These are phyloP conservation scores for Pichia nanzhaoensis DNA, from an alignment of 805 yeast species.

Conservation along the genomic window DNA sequence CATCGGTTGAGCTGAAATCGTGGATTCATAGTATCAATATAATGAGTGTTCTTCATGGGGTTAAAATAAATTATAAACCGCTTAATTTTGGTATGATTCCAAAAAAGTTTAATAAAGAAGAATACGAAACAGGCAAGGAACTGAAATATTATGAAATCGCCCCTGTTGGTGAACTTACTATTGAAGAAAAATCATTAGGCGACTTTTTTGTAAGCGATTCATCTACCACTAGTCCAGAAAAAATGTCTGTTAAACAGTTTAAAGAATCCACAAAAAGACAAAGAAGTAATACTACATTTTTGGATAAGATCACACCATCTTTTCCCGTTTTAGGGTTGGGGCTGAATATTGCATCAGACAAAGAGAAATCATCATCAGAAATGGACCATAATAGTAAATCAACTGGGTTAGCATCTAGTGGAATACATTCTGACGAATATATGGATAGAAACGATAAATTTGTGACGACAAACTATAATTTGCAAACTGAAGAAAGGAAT, in stretches of 20 bases:
- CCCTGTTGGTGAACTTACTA: slow-evolving; percentile 17
- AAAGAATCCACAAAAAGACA: background rate
- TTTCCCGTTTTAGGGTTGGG: slow-evolving; percentile 1
- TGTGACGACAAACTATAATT: too few species aligned
- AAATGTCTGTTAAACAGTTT: background rate
- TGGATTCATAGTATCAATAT: slow-evolving; percentile 58
- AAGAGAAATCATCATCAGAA: background rate
- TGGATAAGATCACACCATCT: background rate
- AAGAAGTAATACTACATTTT: slow-evolving; percentile 7
- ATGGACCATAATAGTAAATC: background rate
- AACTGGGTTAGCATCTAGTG: background rate
- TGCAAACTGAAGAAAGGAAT: too few species aligned
- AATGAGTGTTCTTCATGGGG: slow-evolving; percentile 37
- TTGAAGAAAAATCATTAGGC: slow-evolving; percentile 28
- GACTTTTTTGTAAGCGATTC: background rate
- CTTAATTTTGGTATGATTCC: slow-evolving; percentile 21
- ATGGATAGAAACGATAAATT: too few species aligned
- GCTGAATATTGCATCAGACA: background rate
- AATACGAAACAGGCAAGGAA: slow-evolving; percentile 22
- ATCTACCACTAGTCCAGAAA: background rate
- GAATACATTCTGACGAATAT: too few species aligned
- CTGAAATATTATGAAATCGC: slow-evolving; percentile 18
- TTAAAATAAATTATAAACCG: slow-evolving; percentile 18
- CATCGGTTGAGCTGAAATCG: slow-evolving; percentile 40
- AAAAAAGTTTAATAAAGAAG: background rate